phyloP scores from a whole-genome alignment of 164 flowering plant genomes.

The Santalum album region DNA sequence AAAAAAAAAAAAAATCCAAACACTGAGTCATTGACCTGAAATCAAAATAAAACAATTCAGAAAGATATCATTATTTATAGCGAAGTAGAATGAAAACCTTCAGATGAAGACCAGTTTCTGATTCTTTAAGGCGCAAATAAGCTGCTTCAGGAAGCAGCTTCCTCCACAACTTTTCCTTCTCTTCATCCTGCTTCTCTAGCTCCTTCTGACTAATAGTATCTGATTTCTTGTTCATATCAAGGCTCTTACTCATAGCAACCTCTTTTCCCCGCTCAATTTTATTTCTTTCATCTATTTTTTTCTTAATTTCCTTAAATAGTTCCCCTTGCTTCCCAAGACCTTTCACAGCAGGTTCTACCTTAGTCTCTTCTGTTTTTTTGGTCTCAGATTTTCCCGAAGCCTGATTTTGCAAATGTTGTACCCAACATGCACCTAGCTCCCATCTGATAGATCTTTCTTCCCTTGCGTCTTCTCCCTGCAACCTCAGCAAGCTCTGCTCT shows the following conservation, averaged over 20 bases:
- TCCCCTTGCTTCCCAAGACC: constrained; percentile 98
- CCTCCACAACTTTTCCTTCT: constrained; percentile 49
- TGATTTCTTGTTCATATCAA: constrained; percentile 27
- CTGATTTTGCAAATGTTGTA: constrained; percentile 87
- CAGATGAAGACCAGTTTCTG: constrained; percentile 87
- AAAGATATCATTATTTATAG: too few relatives aligned
- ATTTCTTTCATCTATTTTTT: constrained; percentile 46
- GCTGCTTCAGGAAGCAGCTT: constrained; percentile 63
- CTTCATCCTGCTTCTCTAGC: constrained; percentile 42
- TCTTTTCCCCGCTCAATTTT: constrained; percentile 48
- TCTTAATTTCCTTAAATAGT: constrained; percentile 72
- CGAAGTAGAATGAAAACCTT: constrained; percentile 57
- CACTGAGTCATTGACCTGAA: too few relatives aligned
- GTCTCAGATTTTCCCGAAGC: constrained; percentile 68
- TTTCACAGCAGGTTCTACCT: constrained; percentile 75
- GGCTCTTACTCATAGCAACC: constrained; percentile 14
- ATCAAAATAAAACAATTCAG: too few relatives aligned
- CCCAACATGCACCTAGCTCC: constrained; percentile 99
- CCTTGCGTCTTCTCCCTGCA: constrained; percentile 47
- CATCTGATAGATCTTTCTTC: constrained; percentile 62
- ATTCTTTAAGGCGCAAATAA: constrained; percentile 67
- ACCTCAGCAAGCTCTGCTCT: constrained; percentile 46
- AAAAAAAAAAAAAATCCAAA: too few relatives aligned
- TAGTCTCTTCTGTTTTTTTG: constrained; percentile 61
- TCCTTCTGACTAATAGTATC: constrained; percentile 35